Conservation (phyloP, 2,329 filamentous ascomycete genomes). For the Raffaelea ambrosiae region DNA sequence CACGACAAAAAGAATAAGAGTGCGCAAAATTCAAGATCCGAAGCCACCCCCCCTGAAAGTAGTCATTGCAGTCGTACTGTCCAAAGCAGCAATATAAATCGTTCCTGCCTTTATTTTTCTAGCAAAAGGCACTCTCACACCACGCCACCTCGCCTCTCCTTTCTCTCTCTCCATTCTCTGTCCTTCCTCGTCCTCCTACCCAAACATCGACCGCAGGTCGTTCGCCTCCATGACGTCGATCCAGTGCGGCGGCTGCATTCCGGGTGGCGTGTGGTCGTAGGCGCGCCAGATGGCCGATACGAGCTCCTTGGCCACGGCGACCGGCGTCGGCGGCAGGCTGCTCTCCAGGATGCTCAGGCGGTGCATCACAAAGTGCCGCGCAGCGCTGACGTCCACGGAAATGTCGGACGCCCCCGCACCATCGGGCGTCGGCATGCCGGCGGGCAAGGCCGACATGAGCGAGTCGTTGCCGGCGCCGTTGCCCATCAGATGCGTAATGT, state of each 20-base stretch:
- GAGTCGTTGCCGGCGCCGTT: too few relatives aligned
- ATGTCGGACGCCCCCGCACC: neutral
- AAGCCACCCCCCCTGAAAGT: too few relatives aligned
- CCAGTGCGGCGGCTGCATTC: conserved; percentile 23
- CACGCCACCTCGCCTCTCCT: too few relatives aligned
- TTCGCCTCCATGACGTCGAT: conserved; percentile 26
- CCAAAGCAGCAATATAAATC: too few relatives aligned
- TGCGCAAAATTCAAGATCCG: too few relatives aligned
- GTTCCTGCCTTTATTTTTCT: too few relatives aligned
- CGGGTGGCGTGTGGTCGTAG: conserved; percentile 23
- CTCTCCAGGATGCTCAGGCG: conserved; percentile 28
- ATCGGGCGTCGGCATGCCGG: too few relatives aligned
- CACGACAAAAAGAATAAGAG: neutral
- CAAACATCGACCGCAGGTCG: conserved; percentile 10
- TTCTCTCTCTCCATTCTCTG: too few relatives aligned
- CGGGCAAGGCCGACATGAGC: too few relatives aligned
- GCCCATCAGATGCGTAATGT: conserved; percentile 3
- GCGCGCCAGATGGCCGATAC: conserved; percentile 29
- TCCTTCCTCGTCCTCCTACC: neutral
- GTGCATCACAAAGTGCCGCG: conserved; percentile 27
- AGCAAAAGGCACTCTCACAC: too few relatives aligned
- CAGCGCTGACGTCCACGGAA: conserved; percentile 19
- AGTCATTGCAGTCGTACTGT: too few relatives aligned
- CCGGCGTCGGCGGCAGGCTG: conserved; percentile 27
- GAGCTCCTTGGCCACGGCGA: conserved; percentile 27